phyloP scores from a whole-genome alignment of 805 yeast genomes.

The Cyberlindnera maritima region DNA sequence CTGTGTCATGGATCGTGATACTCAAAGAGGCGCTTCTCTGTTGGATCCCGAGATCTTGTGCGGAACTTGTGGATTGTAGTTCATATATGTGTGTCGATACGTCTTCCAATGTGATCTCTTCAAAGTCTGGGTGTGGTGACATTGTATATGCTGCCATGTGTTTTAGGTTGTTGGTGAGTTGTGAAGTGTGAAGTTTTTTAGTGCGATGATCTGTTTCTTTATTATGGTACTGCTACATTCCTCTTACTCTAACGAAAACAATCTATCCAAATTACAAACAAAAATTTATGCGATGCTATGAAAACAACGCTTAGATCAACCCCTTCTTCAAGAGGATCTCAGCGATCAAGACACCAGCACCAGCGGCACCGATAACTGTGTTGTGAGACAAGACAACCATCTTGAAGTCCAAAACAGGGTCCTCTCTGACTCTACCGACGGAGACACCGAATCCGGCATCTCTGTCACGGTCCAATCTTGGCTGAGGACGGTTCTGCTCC shows the following conservation, averaged over 20 bases:
- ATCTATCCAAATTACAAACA: neutral
- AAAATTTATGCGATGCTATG: neutral
- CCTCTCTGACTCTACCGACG: slow-evolving; percentile 92
- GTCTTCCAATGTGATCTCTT: slow-evolving; percentile 16
- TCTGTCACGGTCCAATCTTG: slow-evolving; percentile 94
- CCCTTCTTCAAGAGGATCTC: slow-evolving; percentile 80
- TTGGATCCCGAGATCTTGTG: slow-evolving; percentile 26
- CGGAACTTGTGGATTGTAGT: slow-evolving; percentile 9
- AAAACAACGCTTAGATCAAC: slow-evolving; percentile 42
- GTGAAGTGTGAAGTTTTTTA: too few relatives aligned
- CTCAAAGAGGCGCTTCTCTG: slow-evolving; percentile 27
- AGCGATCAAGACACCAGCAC: slow-evolving; percentile 94
- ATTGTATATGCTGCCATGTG: too few relatives aligned
- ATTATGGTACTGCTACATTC: neutral
- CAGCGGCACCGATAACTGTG: slow-evolving; percentile 98
- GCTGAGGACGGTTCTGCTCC: slow-evolving; percentile 93
- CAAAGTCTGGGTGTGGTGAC: slow-evolving; percentile 8
- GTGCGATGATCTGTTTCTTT: neutral
- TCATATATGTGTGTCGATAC: slow-evolving; percentile 22
- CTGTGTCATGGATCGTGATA: slow-evolving; percentile 12
- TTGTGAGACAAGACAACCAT: slow-evolving; percentile 98
- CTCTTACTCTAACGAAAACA: neutral
- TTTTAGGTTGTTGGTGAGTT: too few relatives aligned
- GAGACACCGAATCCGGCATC: slow-evolving; percentile 92
- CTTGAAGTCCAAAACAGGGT: slow-evolving; percentile 89